phyloP scores from a whole-genome alignment of 2,329 filamentous ascomycete species.

The Ambrosiella beaveri region DNA sequence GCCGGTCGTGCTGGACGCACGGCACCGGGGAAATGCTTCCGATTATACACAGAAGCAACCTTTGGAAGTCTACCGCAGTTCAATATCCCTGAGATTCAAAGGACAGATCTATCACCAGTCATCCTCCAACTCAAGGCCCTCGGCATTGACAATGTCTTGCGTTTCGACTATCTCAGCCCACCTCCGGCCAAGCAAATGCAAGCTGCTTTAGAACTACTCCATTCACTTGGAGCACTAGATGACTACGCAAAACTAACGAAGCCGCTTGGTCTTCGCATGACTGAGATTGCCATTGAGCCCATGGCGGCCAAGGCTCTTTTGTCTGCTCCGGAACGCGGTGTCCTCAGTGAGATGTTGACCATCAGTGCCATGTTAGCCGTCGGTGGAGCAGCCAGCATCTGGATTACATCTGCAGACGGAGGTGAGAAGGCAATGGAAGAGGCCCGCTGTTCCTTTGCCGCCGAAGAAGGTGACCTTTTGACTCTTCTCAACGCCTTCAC shows the following conservation, averaged over 20 bases:
- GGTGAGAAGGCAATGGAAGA: constrained; percentile 61
- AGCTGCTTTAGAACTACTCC: constrained; percentile 75
- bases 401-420: constrained; percentile 56
- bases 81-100: constrained; percentile 78
- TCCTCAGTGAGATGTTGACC: constrained; percentile 69
- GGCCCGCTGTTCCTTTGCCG: constrained; percentile 65
- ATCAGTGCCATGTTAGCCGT: constrained; percentile 90
- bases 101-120: constrained; percentile 75
- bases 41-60: constrained; percentile 67
- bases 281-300: constrained; percentile 79
- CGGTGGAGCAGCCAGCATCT: constrained; percentile 45
- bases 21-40: constrained; percentile 80
- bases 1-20: constrained; percentile 82
- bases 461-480: constrained; percentile 83
- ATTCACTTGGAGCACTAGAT: constrained; percentile 71
- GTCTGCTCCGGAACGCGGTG: constrained; percentile 55
- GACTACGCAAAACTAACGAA: constrained; percentile 78
- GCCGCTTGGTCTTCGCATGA: constrained; percentile 79
- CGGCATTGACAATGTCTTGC: constrained; percentile 83
- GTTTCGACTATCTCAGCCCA: constrained; percentile 75
- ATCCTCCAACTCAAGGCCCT: constrained; percentile 86
- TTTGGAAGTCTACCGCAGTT: constrained; percentile 50
- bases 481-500: constrained; percentile 90
- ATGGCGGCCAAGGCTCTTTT: constrained; percentile 90
- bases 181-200: constrained; percentile 73